Evolutionary conservation across 2,329 filamentous ascomycete genomes (phyloP).

Genomic region (Sporothrix pseudoabietina): DNA sequence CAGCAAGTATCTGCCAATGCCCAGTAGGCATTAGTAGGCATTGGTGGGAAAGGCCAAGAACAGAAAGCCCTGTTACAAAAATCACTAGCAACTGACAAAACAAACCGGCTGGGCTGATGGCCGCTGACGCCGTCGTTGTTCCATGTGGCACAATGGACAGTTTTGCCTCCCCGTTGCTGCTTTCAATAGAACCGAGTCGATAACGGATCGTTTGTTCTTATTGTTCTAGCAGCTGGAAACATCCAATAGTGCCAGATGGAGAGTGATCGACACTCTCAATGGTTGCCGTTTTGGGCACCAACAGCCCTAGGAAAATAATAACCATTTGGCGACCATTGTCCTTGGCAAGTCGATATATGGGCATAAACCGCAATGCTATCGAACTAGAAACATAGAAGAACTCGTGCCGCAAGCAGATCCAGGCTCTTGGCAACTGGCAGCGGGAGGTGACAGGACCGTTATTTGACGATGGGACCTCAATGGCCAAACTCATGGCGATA

Average conservation of each 20-base stretch:
- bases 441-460: neutral
- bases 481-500: neutral
- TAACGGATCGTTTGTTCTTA: neutral
- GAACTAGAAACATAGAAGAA: neutral
- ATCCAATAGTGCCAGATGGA: neutral
- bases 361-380: neutral
- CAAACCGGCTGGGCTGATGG: neutral
- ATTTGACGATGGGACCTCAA: neutral
- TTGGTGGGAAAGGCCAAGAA: neutral
- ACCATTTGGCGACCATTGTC: neutral
- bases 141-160: slow-evolving; percentile 1
- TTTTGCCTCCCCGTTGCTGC: neutral
- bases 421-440: neutral
- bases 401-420: neutral
- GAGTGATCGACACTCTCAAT: neutral
- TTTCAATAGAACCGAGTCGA: neutral
- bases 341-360: neutral
- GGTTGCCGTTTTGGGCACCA: slow-evolving; percentile 22
- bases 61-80: neutral
- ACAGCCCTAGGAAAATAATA: slow-evolving; percentile 3
- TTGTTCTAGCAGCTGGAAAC: neutral
- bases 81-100: neutral
- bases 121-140: neutral
- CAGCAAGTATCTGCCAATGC: too few species aligned
- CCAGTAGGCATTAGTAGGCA: too few species aligned